These are phyloP conservation scores for Cladosporium sp. DNA, from an alignment of 2,329 filamentous ascomycete species.

Conservation along the genomic window DNA sequence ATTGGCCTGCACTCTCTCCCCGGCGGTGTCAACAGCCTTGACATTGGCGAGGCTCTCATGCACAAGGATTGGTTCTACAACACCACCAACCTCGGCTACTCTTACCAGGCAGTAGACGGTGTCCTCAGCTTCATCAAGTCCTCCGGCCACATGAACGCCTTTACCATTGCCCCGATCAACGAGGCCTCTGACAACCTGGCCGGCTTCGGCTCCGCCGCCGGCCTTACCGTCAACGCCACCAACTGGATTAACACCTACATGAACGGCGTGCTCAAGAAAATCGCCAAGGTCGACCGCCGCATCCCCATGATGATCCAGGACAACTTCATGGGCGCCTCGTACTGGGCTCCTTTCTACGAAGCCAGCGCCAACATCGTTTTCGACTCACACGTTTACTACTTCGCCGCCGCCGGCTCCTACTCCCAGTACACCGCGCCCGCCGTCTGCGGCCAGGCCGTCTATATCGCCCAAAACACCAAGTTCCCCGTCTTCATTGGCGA, in stretches of 20 bases:
- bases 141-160: conserved; percentile 26
- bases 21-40: conserved; percentile 29
- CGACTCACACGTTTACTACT: conserved; percentile 30
- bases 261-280: conserved; percentile 23
- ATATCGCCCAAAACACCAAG: conserved; percentile 18
- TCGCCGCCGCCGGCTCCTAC: conserved; percentile 22
- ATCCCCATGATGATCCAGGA: conserved; percentile 33
- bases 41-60: conserved; percentile 24
- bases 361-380: conserved; percentile 26
- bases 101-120: conserved; percentile 27
- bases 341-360: conserved; percentile 26
- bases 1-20: conserved; percentile 31
- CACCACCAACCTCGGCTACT: conserved; percentile 30
- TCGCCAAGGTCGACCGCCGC: conserved; percentile 22
- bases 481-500: conserved; percentile 33
- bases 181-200: conserved; percentile 31
- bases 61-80: conserved; percentile 34
- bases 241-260: conserved; percentile 32
- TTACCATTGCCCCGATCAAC: conserved; percentile 34
- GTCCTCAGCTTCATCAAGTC: conserved; percentile 29
- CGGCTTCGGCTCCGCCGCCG: conserved; percentile 29
- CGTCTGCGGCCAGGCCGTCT: conserved; percentile 24
- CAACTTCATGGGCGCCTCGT: conserved; percentile 22
- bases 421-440: conserved; percentile 22
- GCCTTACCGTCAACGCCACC: conserved; percentile 25